Base-by-base conservation (phyloP, 1,139 yeast species). In the Candida pseudoviswanathii region DNA sequence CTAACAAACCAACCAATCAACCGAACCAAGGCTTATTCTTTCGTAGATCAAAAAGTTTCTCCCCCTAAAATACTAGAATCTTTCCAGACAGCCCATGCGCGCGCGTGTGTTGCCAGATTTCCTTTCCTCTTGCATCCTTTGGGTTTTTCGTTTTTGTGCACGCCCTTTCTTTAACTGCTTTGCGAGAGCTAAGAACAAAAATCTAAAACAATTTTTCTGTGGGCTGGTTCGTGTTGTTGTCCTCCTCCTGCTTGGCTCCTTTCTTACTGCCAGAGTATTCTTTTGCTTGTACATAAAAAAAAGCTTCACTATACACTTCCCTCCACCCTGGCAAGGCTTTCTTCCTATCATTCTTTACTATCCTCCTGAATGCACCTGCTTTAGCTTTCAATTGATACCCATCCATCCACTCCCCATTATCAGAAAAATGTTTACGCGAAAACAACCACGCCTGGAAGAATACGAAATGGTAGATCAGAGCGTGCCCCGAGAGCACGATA, bases 381-480 rank as follows among this genome's bases (percentile, higher is more conserved):
- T 16, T 16, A 16, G 16, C 16, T 27, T n/a, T 8, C 30, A 27
- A 27, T 27, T n/a, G 24, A n/a, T n/a, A 31, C 11, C 34, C 34
- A 36, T 34, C 39, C 27, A 7, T 22, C 30, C 21, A 8, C 41
- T 25, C 9, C 24, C 9, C 39, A 34, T 10, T 3, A 21, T 22
- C 9, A 53, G 16, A 16, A 16, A 16, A 16, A 16, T 53, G 54
- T 51, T 51, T 34, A 33, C 53, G 16, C 43, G 45, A 34, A 49
- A 43, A 16, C 39, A 24, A 11, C 44, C 45, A 25, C 33, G 26
- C 21, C 43, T 46, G 9, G 67, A 65, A 47, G 65, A 60, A 51
- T 65, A 64, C 49, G 68, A 65, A 49, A 52, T 65, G 60, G 63
- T 61, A 32, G 59, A 58, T 36, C 66, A 61, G 36, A 34, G 37